A percentile compares a stretch with the other conserved stretches of the same genome.
These are phyloP conservation scores for Macrophomina pseudophaseolina DNA, from an alignment of 2,329 filamentous ascomycete genomes.

Conservation along the genomic window DNA sequence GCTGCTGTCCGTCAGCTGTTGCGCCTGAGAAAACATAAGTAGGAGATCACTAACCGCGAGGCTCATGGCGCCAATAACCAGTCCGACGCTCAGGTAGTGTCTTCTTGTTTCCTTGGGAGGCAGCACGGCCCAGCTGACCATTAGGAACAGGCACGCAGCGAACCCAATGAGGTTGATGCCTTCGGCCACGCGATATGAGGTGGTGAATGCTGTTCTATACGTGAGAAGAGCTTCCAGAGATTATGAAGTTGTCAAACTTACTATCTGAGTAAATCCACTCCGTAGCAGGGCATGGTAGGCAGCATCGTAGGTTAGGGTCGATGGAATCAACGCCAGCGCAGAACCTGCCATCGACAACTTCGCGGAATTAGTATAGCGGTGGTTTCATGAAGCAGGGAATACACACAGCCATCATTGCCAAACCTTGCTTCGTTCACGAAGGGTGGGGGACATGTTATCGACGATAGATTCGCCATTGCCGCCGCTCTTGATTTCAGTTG, in stretches of 20 bases:
- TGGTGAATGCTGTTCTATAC: slow-evolving; percentile 51
- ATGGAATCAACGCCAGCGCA: slow-evolving; percentile 56
- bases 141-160: slow-evolving; percentile 73
- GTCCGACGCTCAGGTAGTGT: slow-evolving; percentile 90
- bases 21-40: slow-evolving; percentile 24
- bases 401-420: slow-evolving; percentile 70
- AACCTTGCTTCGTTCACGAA: slow-evolving; percentile 71
- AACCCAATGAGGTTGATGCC: slow-evolving; percentile 81
- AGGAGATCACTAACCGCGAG: slow-evolving; percentile 69
- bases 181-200: slow-evolving; percentile 70
- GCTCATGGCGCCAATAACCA: slow-evolving; percentile 75
- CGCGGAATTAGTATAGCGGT: slow-evolving; percentile 38
- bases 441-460: slow-evolving; percentile 64
- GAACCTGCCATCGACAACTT: slow-evolving; percentile 62
- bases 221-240: slow-evolving; percentile 27
- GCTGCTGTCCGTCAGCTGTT: slow-evolving; percentile 53
- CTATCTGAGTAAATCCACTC: slow-evolving; percentile 72
- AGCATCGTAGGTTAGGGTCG: slow-evolving; percentile 67
- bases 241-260: slow-evolving; percentile 40
- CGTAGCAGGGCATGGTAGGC: slow-evolving; percentile 86
- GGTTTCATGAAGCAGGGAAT: slow-evolving; percentile 8
- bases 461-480: slow-evolving; percentile 40
- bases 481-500: slow-evolving; percentile 22
- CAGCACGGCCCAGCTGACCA: slow-evolving; percentile 78
- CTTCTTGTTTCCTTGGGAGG: slow-evolving; percentile 88